phyloP scores from a whole-genome alignment of 1,284 basidiomycete species.

The Puccinia polysora region DNA sequence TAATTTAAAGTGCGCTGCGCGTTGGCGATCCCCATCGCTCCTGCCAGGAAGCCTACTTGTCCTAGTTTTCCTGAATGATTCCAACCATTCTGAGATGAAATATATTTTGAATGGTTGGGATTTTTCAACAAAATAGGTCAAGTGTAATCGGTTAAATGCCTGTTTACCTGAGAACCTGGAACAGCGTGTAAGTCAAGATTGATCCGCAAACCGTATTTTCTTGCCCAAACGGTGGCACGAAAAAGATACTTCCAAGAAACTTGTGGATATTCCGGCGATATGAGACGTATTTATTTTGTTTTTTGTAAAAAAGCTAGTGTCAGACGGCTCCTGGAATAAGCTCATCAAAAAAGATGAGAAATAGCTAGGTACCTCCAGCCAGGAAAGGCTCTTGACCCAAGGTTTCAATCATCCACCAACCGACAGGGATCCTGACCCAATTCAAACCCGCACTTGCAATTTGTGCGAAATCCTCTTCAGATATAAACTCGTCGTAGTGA shows the following conservation, averaged over 20 bases:
- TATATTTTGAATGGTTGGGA: too few relatives aligned
- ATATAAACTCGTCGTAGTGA: slow-evolving; percentile 77
- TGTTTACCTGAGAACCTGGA: slow-evolving; percentile 56
- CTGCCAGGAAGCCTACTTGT: slow-evolving; percentile 59
- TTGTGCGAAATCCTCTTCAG: slow-evolving; percentile 75
- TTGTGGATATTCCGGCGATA: too few relatives aligned
- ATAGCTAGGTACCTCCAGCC: slow-evolving; percentile 46
- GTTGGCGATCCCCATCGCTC: slow-evolving; percentile 61
- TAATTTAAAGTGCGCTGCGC: slow-evolving; percentile 52
- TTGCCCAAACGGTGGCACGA: slow-evolving; percentile 44
- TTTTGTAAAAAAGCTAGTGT: too few relatives aligned
- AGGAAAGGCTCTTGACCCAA: slow-evolving; percentile 77
- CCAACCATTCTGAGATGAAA: slow-evolving; percentile 60
- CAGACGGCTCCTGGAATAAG: too few relatives aligned
- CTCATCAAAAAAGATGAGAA: background rate
- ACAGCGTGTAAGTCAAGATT: slow-evolving; percentile 49
- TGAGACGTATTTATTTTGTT: too few relatives aligned
- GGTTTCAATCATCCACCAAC: slow-evolving; percentile 78
- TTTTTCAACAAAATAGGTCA: too few relatives aligned
- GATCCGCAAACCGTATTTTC: slow-evolving; percentile 49
- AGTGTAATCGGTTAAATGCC: too few relatives aligned
- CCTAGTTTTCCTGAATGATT: slow-evolving; percentile 58
- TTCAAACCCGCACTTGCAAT: slow-evolving; percentile 79
- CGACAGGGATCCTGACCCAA: slow-evolving; percentile 54
- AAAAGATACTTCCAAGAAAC: slow-evolving; percentile 52